Base-by-base conservation (phyloP, 192 early-diverging fungal species). In the Coemansia sp. region DNA sequence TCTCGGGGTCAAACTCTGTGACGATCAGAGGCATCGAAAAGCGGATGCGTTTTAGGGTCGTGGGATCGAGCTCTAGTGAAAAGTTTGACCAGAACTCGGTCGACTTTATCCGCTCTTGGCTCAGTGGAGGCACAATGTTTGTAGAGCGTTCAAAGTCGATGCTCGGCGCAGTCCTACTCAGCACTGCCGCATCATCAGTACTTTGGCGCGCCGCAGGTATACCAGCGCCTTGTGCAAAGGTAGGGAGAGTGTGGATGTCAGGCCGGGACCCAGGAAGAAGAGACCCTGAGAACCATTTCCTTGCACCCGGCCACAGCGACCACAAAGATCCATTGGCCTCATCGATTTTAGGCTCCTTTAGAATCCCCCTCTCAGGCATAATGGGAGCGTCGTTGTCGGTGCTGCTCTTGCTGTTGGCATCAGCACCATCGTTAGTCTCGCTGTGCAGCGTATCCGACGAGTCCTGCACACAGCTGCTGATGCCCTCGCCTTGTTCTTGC, bases 11-110 rank as follows among this genome's bases (percentile, higher is more conserved):
- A 56, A 79, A 83, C 56, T 83, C 81, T 32, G 81, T 83, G 34
- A 83, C 73, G 48, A 76, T 83, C n/a, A 78, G 70, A n/a, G 81
- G 81, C 73, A 83, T 75, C 4, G 81, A 83, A 48, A 83, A 83
- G 53, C 81, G 81, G 22, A 79, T 78, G 29, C 81, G 72, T 40
- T 70, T 74, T 23, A 83, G 71, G 29, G 66, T 69, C 22, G 70
- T 72, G 2, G 81, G 76, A 41, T 83, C 73, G 20, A 83, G 64
- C 66, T 80, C 77, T 35, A 74, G 54, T 14, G 77, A 69, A 69
- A 80, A 80, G 66, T 74, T 80, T 35, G 77, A 66, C 77, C 77
- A 80, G 50, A 80, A 80, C 66, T 80, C 77, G n/a, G 77, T 80
- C 3, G 77, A 74, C 38, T 71, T 74, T 70, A 80, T 75, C 62